A percentile compares a stretch with the other conserved stretches of the same genome.
Conservation (phyloP, 1,284 basidiomycete species). For the Grifola frondosa region DNA sequence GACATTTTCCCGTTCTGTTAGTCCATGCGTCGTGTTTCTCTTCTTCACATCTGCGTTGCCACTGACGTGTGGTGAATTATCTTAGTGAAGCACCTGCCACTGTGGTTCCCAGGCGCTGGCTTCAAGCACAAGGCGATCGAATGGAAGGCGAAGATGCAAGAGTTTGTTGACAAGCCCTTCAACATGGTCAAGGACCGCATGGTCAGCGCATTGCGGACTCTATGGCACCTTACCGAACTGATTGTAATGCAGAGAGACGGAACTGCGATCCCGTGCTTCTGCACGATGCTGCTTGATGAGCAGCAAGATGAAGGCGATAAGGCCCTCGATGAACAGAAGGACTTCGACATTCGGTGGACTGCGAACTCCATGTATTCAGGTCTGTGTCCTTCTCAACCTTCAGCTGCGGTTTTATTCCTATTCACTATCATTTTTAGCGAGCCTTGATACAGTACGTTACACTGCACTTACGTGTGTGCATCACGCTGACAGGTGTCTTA, state of each 20-base stretch:
- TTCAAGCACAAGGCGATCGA: conserved; percentile 47
- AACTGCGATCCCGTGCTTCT: conserved; percentile 55
- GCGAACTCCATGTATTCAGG: conserved; percentile 73
- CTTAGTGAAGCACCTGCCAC: conserved; percentile 31
- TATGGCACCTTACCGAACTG: too few relatives aligned
- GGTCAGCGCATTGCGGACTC: conserved; percentile 33
- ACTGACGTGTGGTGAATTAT: not conserved
- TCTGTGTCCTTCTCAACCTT: not conserved
- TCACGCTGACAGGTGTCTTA: not conserved
- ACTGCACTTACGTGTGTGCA: not conserved
- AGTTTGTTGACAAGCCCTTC: conserved; percentile 66
- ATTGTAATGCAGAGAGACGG: conserved; percentile 46
- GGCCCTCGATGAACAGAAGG: conserved; percentile 35
- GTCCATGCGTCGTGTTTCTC: conserved; percentile 10
- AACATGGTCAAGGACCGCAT: conserved; percentile 55
- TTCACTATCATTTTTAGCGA: conserved; percentile 30
- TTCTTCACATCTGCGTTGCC: not conserved
- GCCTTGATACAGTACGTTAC: conserved; percentile 54
- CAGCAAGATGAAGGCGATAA: conserved; percentile 22
- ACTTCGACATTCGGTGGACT: conserved; percentile 68
- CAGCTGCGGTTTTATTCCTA: not conserved
- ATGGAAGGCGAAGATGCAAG: conserved; percentile 69
- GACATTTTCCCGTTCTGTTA: conserved; percentile 50
- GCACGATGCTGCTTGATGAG: conserved; percentile 56
- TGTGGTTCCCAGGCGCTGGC: conserved; percentile 35